Conservation (phyloP, 2,329 filamentous ascomycete species). For the Diaporthe velutina region DNA sequence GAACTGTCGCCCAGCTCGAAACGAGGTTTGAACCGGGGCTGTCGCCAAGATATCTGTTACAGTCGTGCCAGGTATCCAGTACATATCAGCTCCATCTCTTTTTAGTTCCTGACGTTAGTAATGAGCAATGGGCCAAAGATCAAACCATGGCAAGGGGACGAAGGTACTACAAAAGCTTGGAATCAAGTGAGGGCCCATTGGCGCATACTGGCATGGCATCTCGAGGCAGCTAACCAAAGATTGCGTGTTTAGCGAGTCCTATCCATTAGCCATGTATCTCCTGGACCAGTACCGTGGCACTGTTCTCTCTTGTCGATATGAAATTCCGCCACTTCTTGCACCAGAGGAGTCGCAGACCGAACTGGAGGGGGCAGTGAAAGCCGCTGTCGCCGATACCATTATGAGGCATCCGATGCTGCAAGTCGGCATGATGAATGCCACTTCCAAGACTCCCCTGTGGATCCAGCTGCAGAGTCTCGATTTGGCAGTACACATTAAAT, state of each 20-base stretch:
- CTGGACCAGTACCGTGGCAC: slow-evolving; percentile 42
- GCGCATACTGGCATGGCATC: slow-evolving; percentile 33
- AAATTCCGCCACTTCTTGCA: slow-evolving; percentile 38
- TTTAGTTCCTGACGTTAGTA: neutral
- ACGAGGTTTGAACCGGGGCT: too few species aligned
- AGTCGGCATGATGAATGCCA: slow-evolving; percentile 37
- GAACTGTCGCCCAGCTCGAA: neutral
- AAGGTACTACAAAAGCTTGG: slow-evolving; percentile 41
- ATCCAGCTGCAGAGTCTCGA: slow-evolving; percentile 40
- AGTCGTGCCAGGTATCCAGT: too few species aligned
- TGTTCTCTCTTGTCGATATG: slow-evolving; percentile 40
- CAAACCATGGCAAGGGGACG: slow-evolving; percentile 33
- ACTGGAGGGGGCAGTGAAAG: slow-evolving; percentile 37
- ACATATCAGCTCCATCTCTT: neutral
- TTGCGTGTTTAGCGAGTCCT: slow-evolving; percentile 27
- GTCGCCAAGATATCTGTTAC: too few species aligned
- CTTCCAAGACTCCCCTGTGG: slow-evolving; percentile 40
- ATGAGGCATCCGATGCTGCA: slow-evolving; percentile 43
- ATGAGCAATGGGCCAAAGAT: slow-evolving; percentile 27
- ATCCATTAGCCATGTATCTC: slow-evolving; percentile 40
- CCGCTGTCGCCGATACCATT: slow-evolving; percentile 38
- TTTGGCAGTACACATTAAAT: slow-evolving; percentile 40
- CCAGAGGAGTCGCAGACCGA: slow-evolving; percentile 34
- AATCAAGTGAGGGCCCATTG: slow-evolving; percentile 41
- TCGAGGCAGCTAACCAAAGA: slow-evolving; percentile 15